Base-by-base conservation (phyloP, 768 basidiomycete genomes). In the Melanogaster broomeanus region DNA sequence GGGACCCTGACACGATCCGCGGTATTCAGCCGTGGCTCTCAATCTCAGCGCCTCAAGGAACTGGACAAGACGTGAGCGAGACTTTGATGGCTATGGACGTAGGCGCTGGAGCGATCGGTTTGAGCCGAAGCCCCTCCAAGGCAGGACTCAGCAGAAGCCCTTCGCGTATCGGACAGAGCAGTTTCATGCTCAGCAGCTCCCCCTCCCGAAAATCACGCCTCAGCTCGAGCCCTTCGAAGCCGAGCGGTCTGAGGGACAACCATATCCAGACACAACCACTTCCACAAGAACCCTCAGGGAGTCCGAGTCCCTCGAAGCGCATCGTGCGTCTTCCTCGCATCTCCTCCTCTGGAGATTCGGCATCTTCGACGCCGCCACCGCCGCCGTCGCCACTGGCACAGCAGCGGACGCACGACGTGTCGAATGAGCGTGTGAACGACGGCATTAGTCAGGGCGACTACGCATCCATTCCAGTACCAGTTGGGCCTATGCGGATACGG, bases 31-130 rank as follows among this genome's bases (percentile, higher is more conserved):
- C 66, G 2, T 68, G 67, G 67, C 27, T 64, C 53, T 68, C 68
- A 13, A 68, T 68, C 5, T 59, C 66, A 35, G 56, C 57, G 12
- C 60, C 54, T 22, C 58, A 58, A 42, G 58, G 28, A 19, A 11
- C n/a, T 30, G 45, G 47, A 42, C 56, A 53, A 31, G 66, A 60
- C 15, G 24, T 65, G 9, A 48, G 63, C 3, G 60, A 68, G 22
- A 61, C 69, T 16, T 58, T 77, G 27, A 76, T 78, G 76, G 70
- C 74, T 9, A 71, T 77, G 58, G 71, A 74, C 43, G 49, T 67
- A 10, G 52, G 49, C 42, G 48, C 53, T 3, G 18, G 39, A 13
- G 46, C 41, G 30, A 47, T 47, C 4, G 58, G 39, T 7, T 16
- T 57, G 46, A 69, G 62, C 41, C 48, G 60, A 43, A 69, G 65